phyloP scores from a whole-genome alignment of 1,284 basidiomycete species.

The Pseudozyma thailandica region DNA sequence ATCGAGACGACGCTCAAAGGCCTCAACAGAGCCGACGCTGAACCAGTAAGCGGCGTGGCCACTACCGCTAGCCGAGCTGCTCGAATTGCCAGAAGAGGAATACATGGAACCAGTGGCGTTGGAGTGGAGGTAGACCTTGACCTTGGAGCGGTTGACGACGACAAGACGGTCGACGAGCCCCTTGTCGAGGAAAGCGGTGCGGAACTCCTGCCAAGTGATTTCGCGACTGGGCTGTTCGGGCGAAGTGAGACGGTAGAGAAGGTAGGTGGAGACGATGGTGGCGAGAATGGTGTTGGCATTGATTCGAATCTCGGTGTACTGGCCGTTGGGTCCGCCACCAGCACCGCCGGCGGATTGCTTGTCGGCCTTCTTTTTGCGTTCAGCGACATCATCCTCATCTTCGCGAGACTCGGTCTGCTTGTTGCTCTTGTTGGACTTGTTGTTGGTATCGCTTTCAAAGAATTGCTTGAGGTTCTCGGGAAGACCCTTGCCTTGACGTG shows the following conservation, averaged over 20 bases:
- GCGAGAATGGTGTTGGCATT: slow-evolving; percentile 64
- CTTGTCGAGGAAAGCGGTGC: slow-evolving; percentile 92
- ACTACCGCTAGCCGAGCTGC: slow-evolving; percentile 25
- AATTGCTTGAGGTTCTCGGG: slow-evolving; percentile 60
- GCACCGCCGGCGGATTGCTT: slow-evolving; percentile 34
- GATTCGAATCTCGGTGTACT: slow-evolving; percentile 56
- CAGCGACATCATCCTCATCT: slow-evolving; percentile 32
- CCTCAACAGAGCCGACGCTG: slow-evolving; percentile 96
- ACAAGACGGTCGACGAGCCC: slow-evolving; percentile 93
- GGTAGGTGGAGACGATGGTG: slow-evolving; percentile 74
- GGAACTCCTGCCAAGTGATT: slow-evolving; percentile 99
- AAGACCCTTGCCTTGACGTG: slow-evolving; percentile 52
- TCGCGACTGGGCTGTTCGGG: slow-evolving; percentile 76
- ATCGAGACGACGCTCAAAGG: slow-evolving; percentile 93
- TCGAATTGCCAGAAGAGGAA: slow-evolving; percentile 25
- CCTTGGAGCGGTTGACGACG: slow-evolving; percentile 90
- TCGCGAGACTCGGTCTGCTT: slow-evolving; percentile 33
- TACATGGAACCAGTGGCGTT: slow-evolving; percentile 80
- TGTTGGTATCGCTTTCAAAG: slow-evolving; percentile 48
- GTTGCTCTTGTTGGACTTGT: slow-evolving; percentile 36
- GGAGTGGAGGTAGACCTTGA: slow-evolving; percentile 82
- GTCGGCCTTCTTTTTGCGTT: slow-evolving; percentile 40
- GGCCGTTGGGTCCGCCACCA: slow-evolving; percentile 41
- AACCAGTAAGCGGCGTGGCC: slow-evolving; percentile 77
- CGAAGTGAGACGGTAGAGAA: slow-evolving; percentile 75